Conservation (phyloP, 306 rosid genomes). For the Glycine latifolia region DNA sequence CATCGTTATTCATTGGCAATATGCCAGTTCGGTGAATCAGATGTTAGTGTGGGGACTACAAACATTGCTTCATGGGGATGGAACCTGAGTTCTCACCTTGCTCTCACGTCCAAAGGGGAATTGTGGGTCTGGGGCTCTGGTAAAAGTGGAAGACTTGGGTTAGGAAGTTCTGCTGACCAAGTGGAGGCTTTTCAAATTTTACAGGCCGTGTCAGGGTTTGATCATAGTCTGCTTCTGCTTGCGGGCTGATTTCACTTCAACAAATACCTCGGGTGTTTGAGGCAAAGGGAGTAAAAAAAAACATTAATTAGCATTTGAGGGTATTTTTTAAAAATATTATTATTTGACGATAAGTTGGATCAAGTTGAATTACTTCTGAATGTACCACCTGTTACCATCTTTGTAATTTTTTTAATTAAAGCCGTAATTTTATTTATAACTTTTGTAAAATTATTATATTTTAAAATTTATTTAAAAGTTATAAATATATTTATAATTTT, state of each 20-base stretch:
- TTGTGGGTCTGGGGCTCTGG: conserved; percentile 96
- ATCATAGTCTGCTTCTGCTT: conserved; percentile 80
- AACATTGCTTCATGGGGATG: conserved; percentile 89
- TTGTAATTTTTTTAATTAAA: too few species aligned
- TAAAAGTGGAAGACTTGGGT: conserved; percentile 85
- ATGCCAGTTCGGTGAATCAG: conserved; percentile 59
- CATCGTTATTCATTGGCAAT: conserved; percentile 73
- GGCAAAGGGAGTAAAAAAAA: too few species aligned
- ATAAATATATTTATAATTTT: too few species aligned
- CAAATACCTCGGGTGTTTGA: too few species aligned
- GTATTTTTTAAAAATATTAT: too few species aligned
- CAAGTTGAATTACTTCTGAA: too few species aligned
- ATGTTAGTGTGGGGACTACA: conserved; percentile 46
- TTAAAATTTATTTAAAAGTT: too few species aligned
- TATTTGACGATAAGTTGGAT: too few species aligned
- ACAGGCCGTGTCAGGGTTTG: conserved; percentile 89
- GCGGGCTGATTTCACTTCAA: conserved; percentile 58
- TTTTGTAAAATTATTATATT: too few species aligned
- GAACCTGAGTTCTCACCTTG: conserved; percentile 79
- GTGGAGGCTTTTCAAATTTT: conserved; percentile 69
- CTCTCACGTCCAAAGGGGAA: conserved; percentile 71
- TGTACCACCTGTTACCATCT: too few species aligned
- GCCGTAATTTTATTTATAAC: too few species aligned
- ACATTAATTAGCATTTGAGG: too few species aligned
- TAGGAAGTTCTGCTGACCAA: conserved; percentile 77